A percentile compares a stretch with the other conserved stretches of the same genome.
phyloP scores from a whole-genome alignment of 371 early-diverging fungal species.

The Mortierella sp. region DNA sequence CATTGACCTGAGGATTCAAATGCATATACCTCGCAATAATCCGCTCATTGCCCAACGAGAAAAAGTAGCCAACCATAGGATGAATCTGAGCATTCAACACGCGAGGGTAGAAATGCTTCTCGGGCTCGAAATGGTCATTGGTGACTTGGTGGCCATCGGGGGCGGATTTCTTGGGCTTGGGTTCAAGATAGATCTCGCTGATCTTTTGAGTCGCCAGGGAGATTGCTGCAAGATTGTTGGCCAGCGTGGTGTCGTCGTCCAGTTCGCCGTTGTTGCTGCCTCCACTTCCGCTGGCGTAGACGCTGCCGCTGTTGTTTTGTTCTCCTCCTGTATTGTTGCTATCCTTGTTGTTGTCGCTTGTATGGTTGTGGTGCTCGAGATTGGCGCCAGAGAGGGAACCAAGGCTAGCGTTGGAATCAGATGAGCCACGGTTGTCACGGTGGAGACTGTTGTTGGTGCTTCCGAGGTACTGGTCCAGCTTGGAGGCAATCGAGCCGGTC shows the following conservation, averaged over 20 bases:
- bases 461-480: slow-evolving; percentile 52
- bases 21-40: slow-evolving; percentile 93
- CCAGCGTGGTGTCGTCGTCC: slow-evolving; percentile 42
- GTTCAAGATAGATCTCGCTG: slow-evolving; percentile 48
- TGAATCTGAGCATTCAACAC: slow-evolving; percentile 94
- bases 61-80: slow-evolving; percentile 87
- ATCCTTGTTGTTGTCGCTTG: not conserved
- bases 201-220: slow-evolving; percentile 53
- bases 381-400: slow-evolving; percentile 9
- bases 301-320: slow-evolving; percentile 20
- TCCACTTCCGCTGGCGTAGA: slow-evolving; percentile 8
- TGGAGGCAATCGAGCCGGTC: slow-evolving; percentile 51
- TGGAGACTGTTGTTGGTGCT: slow-evolving; percentile 16
- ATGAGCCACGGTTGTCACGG: slow-evolving; percentile 30
- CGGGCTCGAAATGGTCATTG: slow-evolving; percentile 88
- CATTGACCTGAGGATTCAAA: slow-evolving; percentile 88
- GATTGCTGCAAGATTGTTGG: slow-evolving; percentile 54
- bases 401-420: slow-evolving; percentile 24
- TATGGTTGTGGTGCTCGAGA: not conserved
- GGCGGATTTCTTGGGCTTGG: slow-evolving; percentile 47
- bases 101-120: slow-evolving; percentile 92
- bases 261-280: slow-evolving; percentile 28
- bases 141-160: slow-evolving; percentile 60
- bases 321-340: not conserved
- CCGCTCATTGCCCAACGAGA: slow-evolving; percentile 91